Evolutionary conservation across 257 asterid species (phyloP).

Genomic region (Solanum bulbocastanum): DNA sequence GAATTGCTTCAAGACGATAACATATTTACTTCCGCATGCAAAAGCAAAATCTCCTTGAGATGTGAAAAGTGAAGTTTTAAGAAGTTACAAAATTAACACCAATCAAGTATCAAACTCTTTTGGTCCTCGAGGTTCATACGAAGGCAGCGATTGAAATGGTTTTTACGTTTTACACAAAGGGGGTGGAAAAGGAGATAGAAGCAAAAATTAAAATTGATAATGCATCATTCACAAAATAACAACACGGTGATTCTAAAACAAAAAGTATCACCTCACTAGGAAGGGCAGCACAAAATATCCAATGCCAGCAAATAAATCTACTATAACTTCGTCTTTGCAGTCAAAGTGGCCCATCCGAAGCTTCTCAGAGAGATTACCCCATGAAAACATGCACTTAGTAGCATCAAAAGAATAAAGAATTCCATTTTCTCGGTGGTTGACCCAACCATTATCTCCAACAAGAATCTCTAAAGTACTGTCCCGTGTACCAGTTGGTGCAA

Average conservation of each 20-base stretch:
- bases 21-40: background rate
- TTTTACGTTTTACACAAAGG: background rate
- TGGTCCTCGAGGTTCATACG: background rate
- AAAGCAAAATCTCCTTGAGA: background rate
- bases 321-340: constrained; percentile 76
- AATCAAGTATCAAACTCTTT: background rate
- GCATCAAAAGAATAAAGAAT: constrained; percentile 81
- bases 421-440: constrained; percentile 89
- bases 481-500: constrained; percentile 78
- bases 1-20: background rate
- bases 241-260: background rate
- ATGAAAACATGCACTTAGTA: constrained; percentile 94
- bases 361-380: constrained; percentile 99
- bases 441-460: constrained; percentile 92
- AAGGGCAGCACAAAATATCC: constrained; percentile 97
- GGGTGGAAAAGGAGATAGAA: background rate
- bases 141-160: background rate
- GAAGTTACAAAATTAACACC: background rate
- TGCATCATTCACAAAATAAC: background rate
- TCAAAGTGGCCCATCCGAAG: constrained; percentile 68
- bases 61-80: background rate
- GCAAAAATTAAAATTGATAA: background rate
- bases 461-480: constrained; percentile 91
- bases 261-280: constrained; percentile 50
- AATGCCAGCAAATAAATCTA: constrained; percentile 90